Percentiles rank a stretch among this genome's conserved stretches.
These are phyloP conservation scores for Oryza glumipatula DNA, from an alignment of 176 grass and related monocot genomes.

Conservation along the genomic window DNA sequence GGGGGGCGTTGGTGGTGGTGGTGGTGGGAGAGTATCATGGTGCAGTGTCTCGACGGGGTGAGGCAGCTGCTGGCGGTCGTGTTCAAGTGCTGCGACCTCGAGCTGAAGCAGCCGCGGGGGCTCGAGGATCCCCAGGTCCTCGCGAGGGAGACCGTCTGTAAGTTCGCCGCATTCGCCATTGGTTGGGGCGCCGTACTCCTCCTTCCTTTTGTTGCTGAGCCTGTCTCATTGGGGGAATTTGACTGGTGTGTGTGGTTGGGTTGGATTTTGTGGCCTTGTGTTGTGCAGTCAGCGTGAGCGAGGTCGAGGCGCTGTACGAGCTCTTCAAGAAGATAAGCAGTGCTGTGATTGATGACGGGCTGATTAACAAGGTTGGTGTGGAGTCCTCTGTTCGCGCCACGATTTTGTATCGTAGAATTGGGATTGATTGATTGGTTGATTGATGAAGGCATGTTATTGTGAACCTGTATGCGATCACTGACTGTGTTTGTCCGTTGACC, in stretches of 20 bases:
- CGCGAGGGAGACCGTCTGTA: slow-evolving; percentile 95
- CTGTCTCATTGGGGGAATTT: not conserved
- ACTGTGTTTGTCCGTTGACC: slow-evolving; percentile 20
- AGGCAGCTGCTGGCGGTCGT: slow-evolving; percentile 73
- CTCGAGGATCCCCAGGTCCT: slow-evolving; percentile 82
- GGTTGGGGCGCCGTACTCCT: not conserved
- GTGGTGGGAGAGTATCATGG: slow-evolving; percentile 58
- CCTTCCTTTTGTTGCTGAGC: not conserved
- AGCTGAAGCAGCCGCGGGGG: slow-evolving; percentile 66
- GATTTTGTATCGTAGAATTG: not conserved
- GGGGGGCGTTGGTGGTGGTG: not conserved
- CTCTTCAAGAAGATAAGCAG: slow-evolving; percentile 94
- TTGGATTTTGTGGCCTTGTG: not conserved
- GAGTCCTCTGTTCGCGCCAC: not conserved
- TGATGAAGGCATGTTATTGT: not conserved
- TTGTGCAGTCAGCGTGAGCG: slow-evolving; percentile 78
- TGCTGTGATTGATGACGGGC: slow-evolving; percentile 76
- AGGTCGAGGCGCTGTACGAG: slow-evolving; percentile 84
- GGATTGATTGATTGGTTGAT: not conserved
- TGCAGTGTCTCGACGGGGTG: slow-evolving; percentile 85
- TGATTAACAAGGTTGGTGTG: slow-evolving; percentile 81
- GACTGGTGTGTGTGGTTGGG: not conserved
- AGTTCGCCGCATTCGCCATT: slow-evolving; percentile 19
- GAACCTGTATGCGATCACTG: not conserved
- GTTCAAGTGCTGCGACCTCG: slow-evolving; percentile 80